Evolutionary conservation across 108 stramenopile genomes (phyloP), one percentile per base, ranked within the genome.

Genomic region (Chaetoceros muelleri): DNA sequence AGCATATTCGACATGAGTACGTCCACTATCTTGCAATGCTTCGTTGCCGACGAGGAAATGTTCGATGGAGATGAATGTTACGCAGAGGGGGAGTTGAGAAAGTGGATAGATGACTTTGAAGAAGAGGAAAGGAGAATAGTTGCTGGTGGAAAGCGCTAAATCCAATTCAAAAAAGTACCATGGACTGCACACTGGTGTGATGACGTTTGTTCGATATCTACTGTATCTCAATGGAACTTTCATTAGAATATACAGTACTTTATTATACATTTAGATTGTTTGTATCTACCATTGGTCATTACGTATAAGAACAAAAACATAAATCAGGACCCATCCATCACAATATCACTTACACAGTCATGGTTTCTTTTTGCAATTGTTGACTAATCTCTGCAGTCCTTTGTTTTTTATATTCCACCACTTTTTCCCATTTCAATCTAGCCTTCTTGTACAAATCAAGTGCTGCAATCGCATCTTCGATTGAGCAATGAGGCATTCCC

Each of bases 31-130:
- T 64, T 95, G 24, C 87, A 89, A 65, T 95, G 90, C 56, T 90
- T 88, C 54, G 67, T 92, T 40, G 86, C 87, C 13, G 94, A 95
- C 58, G 90, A 95, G 61, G 90, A 92, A 69, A 86, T 90, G 87
- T 93, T 88, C 61, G 63, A 64, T 52, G 70, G 60, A 34, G 66
- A 75, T 8, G 64, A 74, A 57, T 55, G 79, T 52, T 88, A 76
- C 60, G 86, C 85, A 16, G 75, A 79, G 52, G 76, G 74, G 28
- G 57, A 31, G 44, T 56, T 79, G 13, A 52, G 57, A 31, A 45
- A 19, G 22, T 70, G 68, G 73, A 57, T 73, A 3, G 67, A 69
- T 31, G 30, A 61, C 21, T 31, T 60, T 50, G 58, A 46, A 44
- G 58, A n/a, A 23, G 31, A 17, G 10, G 48, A 60, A 23, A 2